Base-by-base conservation (phyloP, 805 yeast species). In the Saturnispora dispora region DNA sequence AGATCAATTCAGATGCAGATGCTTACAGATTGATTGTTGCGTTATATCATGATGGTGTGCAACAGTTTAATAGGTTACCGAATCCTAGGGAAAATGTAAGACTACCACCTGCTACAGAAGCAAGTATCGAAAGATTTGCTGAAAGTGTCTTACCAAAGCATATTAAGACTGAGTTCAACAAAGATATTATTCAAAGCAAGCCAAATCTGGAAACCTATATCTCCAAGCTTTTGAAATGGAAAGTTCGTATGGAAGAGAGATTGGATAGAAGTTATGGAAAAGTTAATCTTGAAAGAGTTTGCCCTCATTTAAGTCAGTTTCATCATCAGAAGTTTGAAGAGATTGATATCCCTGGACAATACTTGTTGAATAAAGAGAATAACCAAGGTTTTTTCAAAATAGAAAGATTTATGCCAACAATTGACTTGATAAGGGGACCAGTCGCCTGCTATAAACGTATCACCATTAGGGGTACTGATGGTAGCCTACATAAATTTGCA, bases 301-400 rank as follows among this genome's bases (percentile, higher is more conserved):
- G 97, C 61, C 96, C 98, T 15, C 98, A 91, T 60, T 74, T 93
- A 66, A 85, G 95, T 64, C 96, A 90, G 64, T 93, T 95, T 79
- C 99, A 93, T 68, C 96, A 93, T 65, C 98, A 93, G 66, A 91
- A 89, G 68, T 93, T 93, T 63, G 99, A 93, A 65, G 99, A 93
- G 47, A 88, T 93, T 53, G 99, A 93, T 65, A 82, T 93, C 53
- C 99, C 99, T 0, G 99, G 99, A 1, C 99, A 93, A 64, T 93
- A 93, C 62, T 71, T 90, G 63, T 73, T 88, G 70, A 86, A 88
- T 65, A 85, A 83, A 64, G 98, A 91, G 60, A 88, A 76, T 66
- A 88, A 77, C 66, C 91, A 88, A 63, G 96, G 91, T 65, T 95
- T 93, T 65, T 78, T 88, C 47, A 93, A 93, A 74, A 87, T 93